Evolutionary conservation across 164 flowering plant species (phyloP), one percentile per base, ranked within the genome.

Genomic region (Paratinospora sagittata): DNA sequence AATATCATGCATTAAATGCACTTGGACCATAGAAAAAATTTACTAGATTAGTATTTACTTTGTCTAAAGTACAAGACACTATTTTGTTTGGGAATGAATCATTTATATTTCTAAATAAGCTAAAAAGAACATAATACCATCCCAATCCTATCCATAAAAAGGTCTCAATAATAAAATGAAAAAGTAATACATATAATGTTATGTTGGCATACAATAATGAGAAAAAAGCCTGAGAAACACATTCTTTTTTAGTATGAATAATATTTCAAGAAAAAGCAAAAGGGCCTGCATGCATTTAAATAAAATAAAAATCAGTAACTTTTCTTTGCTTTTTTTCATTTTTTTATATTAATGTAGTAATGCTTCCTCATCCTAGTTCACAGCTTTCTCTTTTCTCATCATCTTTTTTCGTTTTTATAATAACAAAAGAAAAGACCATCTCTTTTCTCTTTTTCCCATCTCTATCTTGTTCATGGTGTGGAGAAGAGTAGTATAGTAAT

Each of bases 391-490:
- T 52, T 52, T 52, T 52, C 21, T 19, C 58, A 47, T 47, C 43
- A 39, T 12, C 58, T 39, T 39, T 39, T 39, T 39, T 39, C 10
- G 0, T n/a, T 52, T 52, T 52, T 52, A 3, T 5, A 52, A 3
- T 21, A 43, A 39, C n/a, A n/a, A n/a, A n/a, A 39, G 5, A 67
- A 73, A 33, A 41, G 27, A 60, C 64, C 19, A 10, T 8, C 12
- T 65, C 45, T 74, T 52, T 65, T 77, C 68, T 30, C 64, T 27
- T 52, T 65, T 65, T 27, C 6, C 5, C 71, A 4, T 72, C n/a
- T 47, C 72, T 73, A 16, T 9, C 67, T 66, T 17, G 14, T 57
- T 69, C 27, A 58, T n/a, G 5, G 63, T 26, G n/a, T n/a, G n/a
- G n/a, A n/a, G n/a, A n/a, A n/a, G n/a, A n/a, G n/a, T n/a, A n/a